phyloP scores from a whole-genome alignment of 495 filamentous ascomycete species.

The Tuber indicum region DNA sequence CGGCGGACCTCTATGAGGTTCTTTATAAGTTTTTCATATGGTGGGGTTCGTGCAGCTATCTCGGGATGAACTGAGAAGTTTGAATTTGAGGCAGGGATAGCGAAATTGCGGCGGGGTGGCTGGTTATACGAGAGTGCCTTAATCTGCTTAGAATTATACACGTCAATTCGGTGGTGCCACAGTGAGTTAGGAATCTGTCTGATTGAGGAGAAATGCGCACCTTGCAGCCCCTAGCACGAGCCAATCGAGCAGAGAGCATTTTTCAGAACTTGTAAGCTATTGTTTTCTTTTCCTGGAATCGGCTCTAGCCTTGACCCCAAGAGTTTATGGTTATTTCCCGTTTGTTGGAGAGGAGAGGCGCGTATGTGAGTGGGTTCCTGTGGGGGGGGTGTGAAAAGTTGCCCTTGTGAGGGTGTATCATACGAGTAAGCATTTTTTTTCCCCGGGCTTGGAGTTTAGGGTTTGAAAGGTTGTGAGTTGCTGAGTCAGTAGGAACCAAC shows the following conservation, averaged over 20 bases:
- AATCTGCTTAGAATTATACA: not conserved
- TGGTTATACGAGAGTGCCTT: not conserved
- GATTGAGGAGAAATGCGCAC: not conserved
- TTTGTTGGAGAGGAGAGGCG: not conserved
- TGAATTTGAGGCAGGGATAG: constrained; percentile 39
- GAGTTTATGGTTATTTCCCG: not conserved
- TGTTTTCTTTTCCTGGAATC: not conserved
- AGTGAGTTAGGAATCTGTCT: not conserved
- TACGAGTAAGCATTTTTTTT: not conserved
- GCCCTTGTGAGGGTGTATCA: not conserved
- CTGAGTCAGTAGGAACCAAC: not conserved
- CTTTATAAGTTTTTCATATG: constrained; percentile 57
- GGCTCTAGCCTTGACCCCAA: not conserved
- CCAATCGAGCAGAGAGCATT: constrained; percentile 7
- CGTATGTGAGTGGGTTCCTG: not conserved
- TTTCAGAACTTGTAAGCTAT: not conserved
- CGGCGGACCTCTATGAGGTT: constrained; percentile 61
- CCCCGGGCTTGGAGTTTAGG: not conserved
- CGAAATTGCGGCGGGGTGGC: constrained; percentile 36
- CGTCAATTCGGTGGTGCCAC: not conserved
- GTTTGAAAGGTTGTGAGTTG: not conserved
- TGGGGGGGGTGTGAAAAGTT: not conserved
- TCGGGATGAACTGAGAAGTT: constrained; percentile 37
- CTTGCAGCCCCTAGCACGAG: constrained; percentile 24
- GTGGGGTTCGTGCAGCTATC: constrained; percentile 52